Conservation (phyloP, 495 filamentous ascomycete genomes). For the Melanomma pulvis-pyrius region DNA sequence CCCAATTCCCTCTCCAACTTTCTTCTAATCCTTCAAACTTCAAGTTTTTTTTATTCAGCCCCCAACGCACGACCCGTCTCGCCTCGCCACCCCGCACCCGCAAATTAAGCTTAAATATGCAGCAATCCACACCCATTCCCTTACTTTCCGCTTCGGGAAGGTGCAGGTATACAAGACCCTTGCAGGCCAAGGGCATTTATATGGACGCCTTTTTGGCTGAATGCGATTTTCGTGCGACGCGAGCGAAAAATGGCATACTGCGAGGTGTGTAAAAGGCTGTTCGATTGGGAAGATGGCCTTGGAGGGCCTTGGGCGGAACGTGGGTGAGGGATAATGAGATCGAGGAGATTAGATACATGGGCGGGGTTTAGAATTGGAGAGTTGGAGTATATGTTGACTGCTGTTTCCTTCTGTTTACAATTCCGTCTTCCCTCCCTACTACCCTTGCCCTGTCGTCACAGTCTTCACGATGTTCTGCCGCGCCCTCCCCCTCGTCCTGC, state of each 20-base stretch:
- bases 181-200: not conserved
- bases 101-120: conserved; percentile 23
- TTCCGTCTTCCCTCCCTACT: too few species aligned
- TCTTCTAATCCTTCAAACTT: too few species aligned
- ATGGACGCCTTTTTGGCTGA: conserved; percentile 3
- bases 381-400: too few species aligned
- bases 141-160: not conserved
- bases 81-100: conserved; percentile 1
- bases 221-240: not conserved
- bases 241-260: not conserved
- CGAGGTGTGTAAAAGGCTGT: too few species aligned
- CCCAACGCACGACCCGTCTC: not conserved
- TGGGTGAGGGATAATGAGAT: too few species aligned
- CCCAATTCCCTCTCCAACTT: not conserved
- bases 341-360: too few species aligned
- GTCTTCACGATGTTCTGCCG: not conserved
- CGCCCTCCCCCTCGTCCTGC: not conserved
- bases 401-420: too few species aligned
- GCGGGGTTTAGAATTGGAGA: too few species aligned
- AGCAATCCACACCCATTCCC: conserved; percentile 20
- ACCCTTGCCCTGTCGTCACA: not conserved
- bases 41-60: not conserved
- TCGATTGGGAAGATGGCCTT: too few species aligned
- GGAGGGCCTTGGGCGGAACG: too few species aligned
- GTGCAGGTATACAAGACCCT: not conserved